Evolutionary conservation across 2,329 filamentous ascomycete genomes (phyloP).

Genomic region (Thielaviopsis ethacetica): DNA sequence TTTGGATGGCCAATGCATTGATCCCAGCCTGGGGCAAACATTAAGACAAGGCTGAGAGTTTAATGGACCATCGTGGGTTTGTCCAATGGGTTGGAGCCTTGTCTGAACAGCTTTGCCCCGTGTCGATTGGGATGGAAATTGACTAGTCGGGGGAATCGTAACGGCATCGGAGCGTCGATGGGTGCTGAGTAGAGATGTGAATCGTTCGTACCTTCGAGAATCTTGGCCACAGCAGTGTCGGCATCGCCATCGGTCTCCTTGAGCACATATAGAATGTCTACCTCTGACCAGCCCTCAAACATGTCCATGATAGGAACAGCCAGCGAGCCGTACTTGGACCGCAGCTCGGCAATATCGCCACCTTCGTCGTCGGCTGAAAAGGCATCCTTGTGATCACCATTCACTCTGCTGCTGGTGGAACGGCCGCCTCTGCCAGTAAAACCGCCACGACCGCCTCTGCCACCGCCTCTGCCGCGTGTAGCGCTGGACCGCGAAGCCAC

Average conservation of each 20-base stretch:
- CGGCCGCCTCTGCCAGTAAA: constrained; percentile 58
- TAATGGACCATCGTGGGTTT: not conserved
- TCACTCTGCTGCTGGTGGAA: constrained; percentile 39
- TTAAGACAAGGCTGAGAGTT: not conserved
- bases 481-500: constrained; percentile 69
- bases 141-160: not conserved
- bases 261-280: constrained; percentile 83
- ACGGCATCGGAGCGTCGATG: not conserved
- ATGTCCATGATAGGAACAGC: constrained; percentile 75
- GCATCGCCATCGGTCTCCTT: constrained; percentile 76
- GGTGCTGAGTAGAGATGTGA: constrained; percentile 1
- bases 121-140: not conserved
- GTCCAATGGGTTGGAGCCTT: not conserved
- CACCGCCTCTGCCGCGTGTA: constrained; percentile 77
- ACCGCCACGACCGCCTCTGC: constrained; percentile 69
- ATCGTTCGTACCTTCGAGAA: constrained; percentile 51
- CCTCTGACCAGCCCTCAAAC: constrained; percentile 90
- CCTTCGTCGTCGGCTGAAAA: constrained; percentile 52
- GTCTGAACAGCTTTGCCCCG: not conserved
- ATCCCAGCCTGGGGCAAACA: not conserved
- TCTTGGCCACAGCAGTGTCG: constrained; percentile 57
- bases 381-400: constrained; percentile 54
- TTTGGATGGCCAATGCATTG: not conserved
- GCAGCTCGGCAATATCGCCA: constrained; percentile 79
- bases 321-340: constrained; percentile 72